Percentiles rank a stretch among this genome's conserved stretches.
Conservation (phyloP, 2,329 filamentous ascomycete species). For the Epichloe hybrida region DNA sequence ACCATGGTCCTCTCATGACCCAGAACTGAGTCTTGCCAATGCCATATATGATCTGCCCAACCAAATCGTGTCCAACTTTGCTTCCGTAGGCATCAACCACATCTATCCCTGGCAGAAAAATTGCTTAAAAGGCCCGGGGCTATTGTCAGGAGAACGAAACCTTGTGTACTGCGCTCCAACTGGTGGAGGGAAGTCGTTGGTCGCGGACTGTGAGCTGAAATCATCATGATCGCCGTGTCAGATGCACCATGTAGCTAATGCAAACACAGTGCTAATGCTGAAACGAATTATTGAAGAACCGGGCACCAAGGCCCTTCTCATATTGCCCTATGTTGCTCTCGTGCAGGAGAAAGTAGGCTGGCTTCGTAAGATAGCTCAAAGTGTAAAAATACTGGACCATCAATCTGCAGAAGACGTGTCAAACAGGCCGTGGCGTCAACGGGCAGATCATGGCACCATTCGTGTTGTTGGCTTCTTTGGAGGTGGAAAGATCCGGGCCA, state of each 20-base stretch:
- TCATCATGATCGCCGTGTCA: neutral
- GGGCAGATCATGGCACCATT: constrained; percentile 43
- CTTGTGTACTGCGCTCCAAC: constrained; percentile 71
- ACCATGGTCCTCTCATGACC: constrained; percentile 36
- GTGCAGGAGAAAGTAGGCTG: constrained; percentile 70
- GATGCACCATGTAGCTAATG: constrained; percentile 1
- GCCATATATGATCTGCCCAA: constrained; percentile 48
- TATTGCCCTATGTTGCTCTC: constrained; percentile 65
- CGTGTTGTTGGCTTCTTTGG: constrained; percentile 63
- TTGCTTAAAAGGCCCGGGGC: constrained; percentile 53
- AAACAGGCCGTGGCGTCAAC: constrained; percentile 35
- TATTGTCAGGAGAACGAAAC: constrained; percentile 52
- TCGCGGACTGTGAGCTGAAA: constrained; percentile 41
- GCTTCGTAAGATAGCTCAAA: constrained; percentile 53
- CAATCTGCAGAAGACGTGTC: constrained; percentile 21
- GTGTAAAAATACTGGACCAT: constrained; percentile 16
- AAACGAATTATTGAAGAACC: constrained; percentile 53
- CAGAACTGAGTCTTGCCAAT: constrained; percentile 48
- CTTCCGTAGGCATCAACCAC: constrained; percentile 49
- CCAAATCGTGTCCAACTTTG: constrained; percentile 50
- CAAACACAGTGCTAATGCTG: constrained; percentile 49
- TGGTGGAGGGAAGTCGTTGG: constrained; percentile 64
- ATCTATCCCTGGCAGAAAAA: constrained; percentile 74
- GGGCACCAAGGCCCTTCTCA: constrained; percentile 53
- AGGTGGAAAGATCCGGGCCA: constrained; percentile 51